Evolutionary conservation across 2,329 filamentous ascomycete species (phyloP), one percentile per base, ranked within the genome.

Genomic region (Allantophomopsis cytisporea): DNA sequence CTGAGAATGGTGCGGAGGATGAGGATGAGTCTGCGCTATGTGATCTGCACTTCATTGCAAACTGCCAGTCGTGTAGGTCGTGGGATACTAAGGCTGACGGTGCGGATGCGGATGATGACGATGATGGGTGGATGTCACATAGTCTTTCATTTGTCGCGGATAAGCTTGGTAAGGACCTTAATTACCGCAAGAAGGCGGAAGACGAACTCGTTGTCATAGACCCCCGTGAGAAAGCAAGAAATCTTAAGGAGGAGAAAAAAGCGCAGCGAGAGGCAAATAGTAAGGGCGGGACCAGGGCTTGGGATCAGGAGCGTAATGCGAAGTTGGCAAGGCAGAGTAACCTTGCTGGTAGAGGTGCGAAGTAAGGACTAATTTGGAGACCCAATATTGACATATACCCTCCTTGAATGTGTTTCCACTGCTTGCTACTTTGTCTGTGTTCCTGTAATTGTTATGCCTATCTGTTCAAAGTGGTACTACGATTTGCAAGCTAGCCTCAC

Each of bases 121-220:
- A 76, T 37, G 68, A 73, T 37, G 79, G 77, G 7, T 96, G 89
- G 88, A 84, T 95, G 76, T 76, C 75, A 4, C 89, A 96, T 57
- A 69, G 76, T 8, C 66, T 98, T 30, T 84, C 73, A 35, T 96
- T 95, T 57, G 83, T 81, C 31, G 91, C 88, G 45, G 91, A 96
- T 51, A 83, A 80, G 47, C 61, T 95, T 5, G 91, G 91, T 15
- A 96, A 96, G 56, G 77, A 96, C 59, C 61, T 96, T 39, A 85
- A 74, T 39, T 94, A 91, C 71, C 85, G 89, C 55, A 80, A 77
- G 60, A 88, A 91, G 60, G 88, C 89, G 39, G 86, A 91, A 53
- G 87, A 95, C 42, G 85, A 95, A 52, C 60, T 94, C 34, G 75
- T 94, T 35, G 87, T 96, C 3, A 95, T 96, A 58, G 91, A 98